These are phyloP conservation scores for Penicillium fuscoglaucum DNA, from an alignment of 2,329 filamentous ascomycete species.

Conservation along the genomic window DNA sequence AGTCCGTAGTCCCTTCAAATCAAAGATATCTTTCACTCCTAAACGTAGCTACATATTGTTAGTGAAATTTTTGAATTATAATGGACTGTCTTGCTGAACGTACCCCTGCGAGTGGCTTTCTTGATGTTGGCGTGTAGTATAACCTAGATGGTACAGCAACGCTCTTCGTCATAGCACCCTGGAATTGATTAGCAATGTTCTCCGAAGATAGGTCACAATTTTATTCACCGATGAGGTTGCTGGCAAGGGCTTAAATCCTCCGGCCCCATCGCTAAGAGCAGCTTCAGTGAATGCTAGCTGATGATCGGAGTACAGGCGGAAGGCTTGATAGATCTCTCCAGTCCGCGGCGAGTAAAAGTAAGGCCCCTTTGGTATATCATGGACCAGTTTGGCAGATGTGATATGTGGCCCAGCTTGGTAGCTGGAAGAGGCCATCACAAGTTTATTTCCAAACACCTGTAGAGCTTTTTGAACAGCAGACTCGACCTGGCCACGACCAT, in stretches of 20 bases:
- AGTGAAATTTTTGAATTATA: neutral
- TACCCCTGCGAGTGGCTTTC: constrained; percentile 61
- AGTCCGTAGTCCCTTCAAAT: constrained; percentile 58
- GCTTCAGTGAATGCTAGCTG: constrained; percentile 54
- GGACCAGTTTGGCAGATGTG: neutral
- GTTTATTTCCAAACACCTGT: neutral
- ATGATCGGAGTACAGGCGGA: constrained; percentile 52
- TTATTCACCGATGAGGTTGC: constrained; percentile 14
- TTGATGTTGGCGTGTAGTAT: constrained; percentile 55
- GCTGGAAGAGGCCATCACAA: constrained; percentile 4
- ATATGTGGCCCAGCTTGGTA: neutral
- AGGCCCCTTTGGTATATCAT: constrained; percentile 46
- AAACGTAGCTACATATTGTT: constrained; percentile 42
- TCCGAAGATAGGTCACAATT: neutral
- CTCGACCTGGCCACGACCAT: neutral
- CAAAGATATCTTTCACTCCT: constrained; percentile 64
- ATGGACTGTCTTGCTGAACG: neutral
- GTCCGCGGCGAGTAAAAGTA: constrained; percentile 50
- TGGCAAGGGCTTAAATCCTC: constrained; percentile 18
- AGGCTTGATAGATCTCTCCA: constrained; percentile 51
- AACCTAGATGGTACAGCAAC: constrained; percentile 61
- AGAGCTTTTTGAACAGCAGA: neutral
- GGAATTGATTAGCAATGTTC: neutral
- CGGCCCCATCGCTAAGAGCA: constrained; percentile 31
- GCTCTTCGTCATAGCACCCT: constrained; percentile 36